Base-by-base conservation (phyloP, 2,329 filamentous ascomycete species). In the Ceratocystis diversiconidia region DNA sequence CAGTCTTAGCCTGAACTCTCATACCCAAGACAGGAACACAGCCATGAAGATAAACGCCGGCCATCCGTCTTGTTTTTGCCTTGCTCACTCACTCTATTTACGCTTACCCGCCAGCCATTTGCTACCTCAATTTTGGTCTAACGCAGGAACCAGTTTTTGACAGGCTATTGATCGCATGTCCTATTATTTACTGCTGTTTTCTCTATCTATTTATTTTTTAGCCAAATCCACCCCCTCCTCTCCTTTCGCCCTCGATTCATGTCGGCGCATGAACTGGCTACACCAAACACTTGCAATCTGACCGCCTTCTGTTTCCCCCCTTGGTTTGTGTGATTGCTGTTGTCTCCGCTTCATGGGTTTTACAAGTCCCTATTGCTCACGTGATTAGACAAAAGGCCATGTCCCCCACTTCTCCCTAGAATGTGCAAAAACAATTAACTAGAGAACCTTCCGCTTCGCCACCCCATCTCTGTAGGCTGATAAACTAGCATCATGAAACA, bases 61-160 rank as follows among this genome's bases (percentile, higher is more conserved):
- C 22, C 25, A 25, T 28, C 19, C 17, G 19, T 52, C 19, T 25
- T 25, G 4, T 28, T 25, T 15, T 10, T 52, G 36, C 36, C 36
- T 15, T 41, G 36, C 10, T 12, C 36, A 41, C 36, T 15, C 36
- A 15, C 48, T 10, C 3, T 6, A 25, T 15, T 15, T 28, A 52
- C 15, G 48, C 48, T 52, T 52, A 52, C 22, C 22, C 1, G 22
- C 19, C 12, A 25, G 8, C 22, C 48, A 22, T 25, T 19, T 17
- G 12, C 30, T 59, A 28, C 17, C n/a, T 17, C 28, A 19, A n/a
- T 36, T 8, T 59, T 10, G 30, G 30, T 15, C 32, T 30, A n/a
- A 59, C 28, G 55, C 55, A 59, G 55, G 55, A 59, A 59, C 55
- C 55, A 52, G 25, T 36, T 59, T 57, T 36, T 59, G 55, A 36